Base-by-base conservation (phyloP, 371 early-diverging fungal genomes). In the Batkoa obscura region DNA sequence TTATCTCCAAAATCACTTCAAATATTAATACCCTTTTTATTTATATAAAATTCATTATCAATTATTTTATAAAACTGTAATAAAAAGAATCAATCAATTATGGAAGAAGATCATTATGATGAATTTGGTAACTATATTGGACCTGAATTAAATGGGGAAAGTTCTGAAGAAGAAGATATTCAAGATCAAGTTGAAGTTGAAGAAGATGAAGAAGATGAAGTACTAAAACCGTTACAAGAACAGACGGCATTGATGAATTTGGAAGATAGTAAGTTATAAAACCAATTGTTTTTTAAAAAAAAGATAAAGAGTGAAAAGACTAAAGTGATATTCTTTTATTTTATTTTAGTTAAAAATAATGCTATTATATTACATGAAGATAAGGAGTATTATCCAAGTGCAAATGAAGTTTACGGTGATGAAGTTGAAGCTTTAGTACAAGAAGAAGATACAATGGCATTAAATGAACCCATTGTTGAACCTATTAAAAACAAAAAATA, bases 111-210 rank as follows among this genome's bases (percentile, higher is more conserved):
- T 50, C 70, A 81, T 45, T 94, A 92, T 64, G 95, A 94, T 72
- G 95, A 94, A 68, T 95, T 93, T 71, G 95, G 98, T 63, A 97
- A 97, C 75, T 95, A 94, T 72, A 83, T 97, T 64, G 98, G 96
- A 32, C 91, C 94, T 36, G 75, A 72, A 36, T 72, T 77, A 15
- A 23, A 23, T 23, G 23, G 23, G 23, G 15, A 45, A 45, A 76
- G 76, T 15, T 75, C 73, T 5, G 79, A 79, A 46, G 78, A 80
- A 46, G 80, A 80, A 50, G 63, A 60, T 23, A 68, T 64, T 38
- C 71, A 63, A 39, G 23, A 23, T 23, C 23, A 23, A 23, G 69
- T 65, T 31, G 70, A 70, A 42, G 72, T 66, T 36, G 70, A 66
- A 47, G 71, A 72, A 39, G 65, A 66, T 13, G 68, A 68, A 43